These are phyloP conservation scores for Grosmannia penicillata DNA, from an alignment of 2,329 filamentous ascomycete genomes.

Conservation along the genomic window DNA sequence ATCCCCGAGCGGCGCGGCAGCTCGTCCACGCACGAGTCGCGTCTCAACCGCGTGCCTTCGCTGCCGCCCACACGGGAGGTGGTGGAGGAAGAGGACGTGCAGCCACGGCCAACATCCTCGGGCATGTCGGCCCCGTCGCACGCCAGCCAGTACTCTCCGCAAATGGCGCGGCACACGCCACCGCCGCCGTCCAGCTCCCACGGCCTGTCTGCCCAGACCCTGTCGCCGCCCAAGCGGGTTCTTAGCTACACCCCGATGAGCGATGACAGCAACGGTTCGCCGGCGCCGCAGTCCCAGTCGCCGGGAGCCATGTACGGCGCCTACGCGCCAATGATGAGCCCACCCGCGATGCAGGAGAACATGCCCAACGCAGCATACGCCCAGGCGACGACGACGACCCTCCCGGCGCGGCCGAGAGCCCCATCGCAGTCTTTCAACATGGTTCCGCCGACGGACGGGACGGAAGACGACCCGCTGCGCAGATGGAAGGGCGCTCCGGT, in stretches of 20 bases:
- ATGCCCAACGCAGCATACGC: not conserved
- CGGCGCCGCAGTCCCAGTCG: no score
- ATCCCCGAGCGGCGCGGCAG: constrained; percentile 32
- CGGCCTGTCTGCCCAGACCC: constrained; percentile 9
- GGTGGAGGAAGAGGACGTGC: constrained; percentile 36
- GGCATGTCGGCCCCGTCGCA: constrained; percentile 6
- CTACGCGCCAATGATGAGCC: not conserved
- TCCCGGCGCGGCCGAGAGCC: constrained; percentile 26
- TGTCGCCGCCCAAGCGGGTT: constrained; percentile 42
- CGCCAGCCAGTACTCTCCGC: constrained; percentile 4
- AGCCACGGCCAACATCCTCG: constrained; percentile 10
- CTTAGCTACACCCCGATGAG: constrained; percentile 36
- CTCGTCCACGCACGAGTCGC: constrained; percentile 38
- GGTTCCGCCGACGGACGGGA: constrained; percentile 48
- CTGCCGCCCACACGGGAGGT: constrained; percentile 48
- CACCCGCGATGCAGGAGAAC: not conserved
- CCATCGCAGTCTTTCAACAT: constrained; percentile 42
- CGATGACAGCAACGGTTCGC: constrained; percentile 16
- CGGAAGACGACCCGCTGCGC: constrained; percentile 62
- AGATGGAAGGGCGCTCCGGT: constrained; percentile 85
- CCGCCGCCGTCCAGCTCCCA: constrained; percentile 19
- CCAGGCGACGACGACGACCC: not conserved
- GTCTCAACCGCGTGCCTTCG: constrained; percentile 38
- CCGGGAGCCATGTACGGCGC: no score
- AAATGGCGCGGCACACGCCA: constrained; percentile 27